Evolutionary conservation across 1,284 basidiomycete genomes (phyloP).

Genomic region (Acaromyces ingoldii): DNA sequence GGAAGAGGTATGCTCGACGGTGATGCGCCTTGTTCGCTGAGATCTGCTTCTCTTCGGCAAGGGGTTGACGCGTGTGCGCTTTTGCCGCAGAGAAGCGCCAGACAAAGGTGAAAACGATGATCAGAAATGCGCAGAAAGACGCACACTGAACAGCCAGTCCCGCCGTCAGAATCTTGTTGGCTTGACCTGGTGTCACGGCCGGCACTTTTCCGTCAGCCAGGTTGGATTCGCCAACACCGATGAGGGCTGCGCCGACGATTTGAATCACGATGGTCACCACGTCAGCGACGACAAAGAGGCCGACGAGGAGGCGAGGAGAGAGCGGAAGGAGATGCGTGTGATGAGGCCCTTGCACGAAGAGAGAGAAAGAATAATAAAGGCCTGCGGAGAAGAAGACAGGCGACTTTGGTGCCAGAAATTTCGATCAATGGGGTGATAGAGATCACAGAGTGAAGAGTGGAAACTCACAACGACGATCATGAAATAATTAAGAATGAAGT

Average conservation of each 20-base stretch:
- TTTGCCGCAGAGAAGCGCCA: neutral
- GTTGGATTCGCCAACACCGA: slow-evolving; percentile 52
- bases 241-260: slow-evolving; percentile 53
- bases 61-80: slow-evolving; percentile 4
- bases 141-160: slow-evolving; percentile 53
- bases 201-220: slow-evolving; percentile 25
- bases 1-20: slow-evolving; percentile 26
- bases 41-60: too few species aligned
- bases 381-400: slow-evolving; percentile 53
- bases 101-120: slow-evolving; percentile 38
- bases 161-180: slow-evolving; percentile 53
- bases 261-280: slow-evolving; percentile 52
- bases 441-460: neutral
- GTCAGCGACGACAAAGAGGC: slow-evolving; percentile 51
- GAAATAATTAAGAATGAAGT: slow-evolving; percentile 51
- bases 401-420: too few species aligned
- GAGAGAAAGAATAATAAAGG: slow-evolving; percentile 50
- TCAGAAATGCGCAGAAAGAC: slow-evolving; percentile 50
- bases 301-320: slow-evolving; percentile 37
- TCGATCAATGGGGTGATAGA: neutral
- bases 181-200: slow-evolving; percentile 44
- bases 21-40: too few species aligned
- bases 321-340: slow-evolving; percentile 28
- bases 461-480: slow-evolving; percentile 53
- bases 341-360: slow-evolving; percentile 29